Percentiles rank a stretch among this genome's conserved stretches.
Evolutionary conservation across 108 stramenopile genomes (phyloP).

Genomic region (Cylindrotheca fusiformis): DNA sequence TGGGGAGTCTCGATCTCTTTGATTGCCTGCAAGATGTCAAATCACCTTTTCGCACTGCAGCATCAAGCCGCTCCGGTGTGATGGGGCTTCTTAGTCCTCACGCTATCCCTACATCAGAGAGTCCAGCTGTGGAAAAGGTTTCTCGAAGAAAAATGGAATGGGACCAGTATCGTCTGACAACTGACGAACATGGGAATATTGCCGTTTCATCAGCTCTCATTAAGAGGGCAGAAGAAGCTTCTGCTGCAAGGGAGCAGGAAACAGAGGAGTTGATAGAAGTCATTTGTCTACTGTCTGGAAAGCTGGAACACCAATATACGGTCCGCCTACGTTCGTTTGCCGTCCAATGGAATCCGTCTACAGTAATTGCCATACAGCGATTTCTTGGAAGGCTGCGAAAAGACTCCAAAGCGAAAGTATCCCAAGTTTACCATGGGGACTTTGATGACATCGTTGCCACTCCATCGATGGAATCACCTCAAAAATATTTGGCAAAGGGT

Average conservation of each 20-base stretch:
- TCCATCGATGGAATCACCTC: background rate
- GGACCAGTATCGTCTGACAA: conserved; percentile 1
- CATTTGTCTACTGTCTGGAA: background rate
- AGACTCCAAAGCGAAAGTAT: conserved; percentile 24
- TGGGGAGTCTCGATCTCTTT: conserved; percentile 40
- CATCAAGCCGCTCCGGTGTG: conserved; percentile 23
- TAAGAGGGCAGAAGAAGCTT: conserved; percentile 5
- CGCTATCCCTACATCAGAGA: background rate
- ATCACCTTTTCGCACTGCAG: conserved; percentile 60
- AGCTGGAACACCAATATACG: conserved; percentile 6
- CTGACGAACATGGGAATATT: conserved; percentile 2
- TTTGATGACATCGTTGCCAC: conserved; percentile 15
- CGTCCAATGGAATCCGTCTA: conserved; percentile 81
- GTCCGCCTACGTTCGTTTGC: conserved; percentile 15
- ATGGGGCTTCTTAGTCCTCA: conserved; percentile 1
- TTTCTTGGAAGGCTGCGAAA: conserved; percentile 67
- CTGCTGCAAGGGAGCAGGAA: background rate
- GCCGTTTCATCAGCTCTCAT: conserved; percentile 4
- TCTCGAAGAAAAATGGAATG: conserved; percentile 8
- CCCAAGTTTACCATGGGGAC: conserved; percentile 17
- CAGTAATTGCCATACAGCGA: conserved; percentile 68
- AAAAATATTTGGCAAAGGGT: conserved; percentile 6
- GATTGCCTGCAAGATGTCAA: conserved; percentile 50
- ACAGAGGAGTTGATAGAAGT: conserved; percentile 15
- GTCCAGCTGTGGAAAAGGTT: background rate